Conservation (phyloP, 2,329 filamentous ascomycete genomes). For the Penicillium sp. region DNA sequence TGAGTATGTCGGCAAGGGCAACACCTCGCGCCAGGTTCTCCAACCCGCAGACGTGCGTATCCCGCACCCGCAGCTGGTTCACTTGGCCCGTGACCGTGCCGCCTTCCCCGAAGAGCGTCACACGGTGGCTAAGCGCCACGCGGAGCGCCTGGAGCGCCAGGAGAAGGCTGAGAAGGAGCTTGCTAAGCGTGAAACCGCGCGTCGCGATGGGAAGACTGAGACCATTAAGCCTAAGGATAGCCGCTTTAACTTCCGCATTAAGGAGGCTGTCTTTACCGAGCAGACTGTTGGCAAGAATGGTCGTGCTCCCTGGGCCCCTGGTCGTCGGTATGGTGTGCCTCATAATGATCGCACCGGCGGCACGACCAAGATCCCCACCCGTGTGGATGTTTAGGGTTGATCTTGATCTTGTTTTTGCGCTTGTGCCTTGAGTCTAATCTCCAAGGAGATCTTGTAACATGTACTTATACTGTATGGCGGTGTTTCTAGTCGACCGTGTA, state of each 20-base stretch:
- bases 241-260: slow-evolving; percentile 65
- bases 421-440: slow-evolving; percentile 6
- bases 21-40: slow-evolving; percentile 53
- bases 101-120: slow-evolving; percentile 39
- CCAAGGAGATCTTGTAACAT: slow-evolving; percentile 24
- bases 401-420: slow-evolving; percentile 6
- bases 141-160: slow-evolving; percentile 48
- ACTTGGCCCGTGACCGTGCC: slow-evolving; percentile 51
- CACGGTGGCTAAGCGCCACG: slow-evolving; percentile 44
- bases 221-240: slow-evolving; percentile 52
- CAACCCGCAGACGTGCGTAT: slow-evolving; percentile 67
- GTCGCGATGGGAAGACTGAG: slow-evolving; percentile 48
- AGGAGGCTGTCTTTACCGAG: slow-evolving; percentile 57
- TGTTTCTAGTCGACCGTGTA: slow-evolving; percentile 23
- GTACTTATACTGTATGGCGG: slow-evolving; percentile 29
- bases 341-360: slow-evolving; percentile 67
- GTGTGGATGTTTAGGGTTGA: slow-evolving; percentile 53
- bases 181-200: slow-evolving; percentile 41
- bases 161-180: slow-evolving; percentile 46
- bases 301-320: slow-evolving; percentile 57
- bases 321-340: slow-evolving; percentile 65
- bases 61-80: slow-evolving; percentile 64
- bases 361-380: slow-evolving; percentile 65
- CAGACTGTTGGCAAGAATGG: slow-evolving; percentile 61
- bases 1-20: slow-evolving; percentile 49